Conservation (phyloP, 345 rosid genomes). For the Populus deltoides region DNA sequence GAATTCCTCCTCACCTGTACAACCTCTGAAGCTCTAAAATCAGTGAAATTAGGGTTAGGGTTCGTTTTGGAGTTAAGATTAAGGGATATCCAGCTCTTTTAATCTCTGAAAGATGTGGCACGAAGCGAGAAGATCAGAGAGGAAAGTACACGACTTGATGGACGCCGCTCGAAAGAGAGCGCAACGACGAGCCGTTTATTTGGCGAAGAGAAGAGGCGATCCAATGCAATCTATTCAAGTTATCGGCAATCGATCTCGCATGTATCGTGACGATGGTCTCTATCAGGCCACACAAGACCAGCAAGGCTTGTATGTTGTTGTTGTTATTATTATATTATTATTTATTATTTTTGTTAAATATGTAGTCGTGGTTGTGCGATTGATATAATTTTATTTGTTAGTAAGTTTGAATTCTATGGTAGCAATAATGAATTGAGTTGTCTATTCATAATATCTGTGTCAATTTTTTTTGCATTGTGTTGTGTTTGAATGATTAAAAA, state of each 20-base stretch:
- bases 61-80: background rate
- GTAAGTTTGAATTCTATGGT: background rate
- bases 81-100: background rate
- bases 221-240: slow-evolving; percentile 91
- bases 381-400: background rate
- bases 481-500: background rate
- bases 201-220: slow-evolving; percentile 94
- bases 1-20: background rate
- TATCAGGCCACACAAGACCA: slow-evolving; percentile 85
- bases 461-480: background rate
- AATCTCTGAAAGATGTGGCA: slow-evolving; percentile 78
- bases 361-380: background rate
- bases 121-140: slow-evolving; percentile 97
- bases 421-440: background rate
- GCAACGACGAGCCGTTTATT: slow-evolving; percentile 75
- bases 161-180: slow-evolving; percentile 99
- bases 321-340: background rate
- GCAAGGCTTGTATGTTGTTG: slow-evolving; percentile 66
- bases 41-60: slow-evolving; percentile 6
- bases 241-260: slow-evolving; percentile 60
- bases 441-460: background rate
- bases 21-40: background rate
- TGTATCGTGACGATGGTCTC: slow-evolving; percentile 82
- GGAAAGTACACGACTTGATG: slow-evolving; percentile 98
- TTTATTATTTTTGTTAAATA: background rate